A percentile compares a stretch with the other conserved stretches of the same genome.
Conservation (phyloP, 129 eudicot genomes). For the Dittrichia graveolens region DNA sequence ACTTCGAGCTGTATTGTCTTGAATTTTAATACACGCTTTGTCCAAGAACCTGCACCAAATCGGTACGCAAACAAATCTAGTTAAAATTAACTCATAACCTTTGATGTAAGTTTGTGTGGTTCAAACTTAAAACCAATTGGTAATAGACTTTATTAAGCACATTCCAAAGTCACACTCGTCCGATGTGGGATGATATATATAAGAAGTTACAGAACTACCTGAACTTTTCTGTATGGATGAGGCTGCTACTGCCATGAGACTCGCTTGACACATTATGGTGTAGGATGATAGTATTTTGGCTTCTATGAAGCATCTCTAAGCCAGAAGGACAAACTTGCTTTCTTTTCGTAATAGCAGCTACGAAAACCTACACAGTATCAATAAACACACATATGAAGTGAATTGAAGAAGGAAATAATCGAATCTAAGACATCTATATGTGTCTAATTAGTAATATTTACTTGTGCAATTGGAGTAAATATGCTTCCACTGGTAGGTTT, state of each 20-base stretch:
- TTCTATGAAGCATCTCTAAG: slow-evolving; percentile 60
- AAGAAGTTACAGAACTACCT: slow-evolving; percentile 35
- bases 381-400: neutral
- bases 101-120: neutral
- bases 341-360: slow-evolving; percentile 79
- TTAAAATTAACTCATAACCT: slow-evolving; percentile 13
- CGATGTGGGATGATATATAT: too few relatives aligned
- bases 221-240: slow-evolving; percentile 73
- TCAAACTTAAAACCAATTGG: too few relatives aligned
- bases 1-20: slow-evolving; percentile 38
- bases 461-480: slow-evolving; percentile 85
- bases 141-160: too few relatives aligned
- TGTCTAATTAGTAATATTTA: slow-evolving; percentile 15
- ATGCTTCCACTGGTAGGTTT: slow-evolving; percentile 68
- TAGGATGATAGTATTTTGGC: slow-evolving; percentile 32
- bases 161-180: too few relatives aligned
- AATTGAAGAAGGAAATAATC: neutral
- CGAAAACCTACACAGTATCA: slow-evolving; percentile 49
- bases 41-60: slow-evolving; percentile 56
- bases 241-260: slow-evolving; percentile 39
- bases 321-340: slow-evolving; percentile 77
- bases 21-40: slow-evolving; percentile 75
- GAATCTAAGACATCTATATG: neutral
- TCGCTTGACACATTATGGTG: slow-evolving; percentile 37
- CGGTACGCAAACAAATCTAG: neutral